phyloP scores from a whole-genome alignment of 345 rosid genomes.

The Corchorus olitorius region DNA sequence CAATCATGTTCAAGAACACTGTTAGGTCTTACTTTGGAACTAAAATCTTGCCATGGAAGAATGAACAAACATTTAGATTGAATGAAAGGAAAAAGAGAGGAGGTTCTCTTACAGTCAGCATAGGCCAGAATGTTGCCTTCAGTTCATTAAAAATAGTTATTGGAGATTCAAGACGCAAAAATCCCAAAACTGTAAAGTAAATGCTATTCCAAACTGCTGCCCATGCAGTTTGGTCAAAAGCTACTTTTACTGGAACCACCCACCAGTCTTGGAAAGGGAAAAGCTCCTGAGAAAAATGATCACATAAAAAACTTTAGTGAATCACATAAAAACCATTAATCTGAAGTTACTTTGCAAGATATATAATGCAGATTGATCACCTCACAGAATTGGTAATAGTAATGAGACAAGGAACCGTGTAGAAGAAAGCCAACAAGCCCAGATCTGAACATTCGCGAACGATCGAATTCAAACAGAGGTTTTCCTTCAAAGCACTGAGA shows the following conservation, averaged over 20 bases:
- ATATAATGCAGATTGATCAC: conserved; percentile 32
- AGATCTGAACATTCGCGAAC: conserved; percentile 85
- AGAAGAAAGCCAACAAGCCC: conserved; percentile 93
- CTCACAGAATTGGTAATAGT: conserved; percentile 92
- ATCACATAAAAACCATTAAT: neutral
- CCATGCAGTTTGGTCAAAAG: conserved; percentile 91
- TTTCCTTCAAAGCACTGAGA: conserved; percentile 87
- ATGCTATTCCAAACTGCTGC: conserved; percentile 93
- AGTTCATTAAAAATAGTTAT: conserved; percentile 59
- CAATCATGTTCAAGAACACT: conserved; percentile 20
- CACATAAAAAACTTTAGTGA: neutral
- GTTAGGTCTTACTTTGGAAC: neutral
- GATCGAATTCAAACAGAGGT: conserved; percentile 81
- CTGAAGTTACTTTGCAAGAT: neutral
- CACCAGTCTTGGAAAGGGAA: conserved; percentile 94
- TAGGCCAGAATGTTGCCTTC: conserved; percentile 77
- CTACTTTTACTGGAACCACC: conserved; percentile 95
- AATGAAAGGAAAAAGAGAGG: conserved; percentile 4
- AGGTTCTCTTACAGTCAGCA: conserved; percentile 72
- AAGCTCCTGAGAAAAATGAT: conserved; percentile 47
- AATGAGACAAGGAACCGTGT: conserved; percentile 93
- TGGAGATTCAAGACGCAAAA: conserved; percentile 85
- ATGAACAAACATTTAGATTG: neutral
- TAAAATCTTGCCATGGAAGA: neutral
- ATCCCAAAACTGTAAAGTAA: conserved; percentile 67